Evolutionary conservation across 345 rosid species (phyloP), one percentile per base, ranked within the genome.

Genomic region (Camelina hispida): DNA sequence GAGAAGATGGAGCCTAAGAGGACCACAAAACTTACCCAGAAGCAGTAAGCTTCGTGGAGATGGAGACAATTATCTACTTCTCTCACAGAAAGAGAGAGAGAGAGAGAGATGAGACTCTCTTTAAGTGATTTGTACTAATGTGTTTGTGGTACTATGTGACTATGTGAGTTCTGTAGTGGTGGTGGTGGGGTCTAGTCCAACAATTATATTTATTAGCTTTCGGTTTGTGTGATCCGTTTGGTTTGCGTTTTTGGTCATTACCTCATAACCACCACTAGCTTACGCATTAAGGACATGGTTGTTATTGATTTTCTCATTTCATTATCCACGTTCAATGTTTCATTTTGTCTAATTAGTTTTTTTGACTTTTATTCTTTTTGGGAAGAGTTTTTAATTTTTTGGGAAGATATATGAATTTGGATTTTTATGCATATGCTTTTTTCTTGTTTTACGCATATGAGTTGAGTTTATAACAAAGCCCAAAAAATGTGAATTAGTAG

Each of bases 1-100:
- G 68, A 6, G 17, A 28, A 9, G 52, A 61, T 11, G 38, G n/a
- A n/a, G n/a, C n/a, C n/a, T n/a, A 54, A 28, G 50, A 70, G 42
- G 40, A 30, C 55, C 50, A 65, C 63, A 72, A 51, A 56, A 59
- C 63, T 60, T 72, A 60, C 77, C 69, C 78, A 72, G 65, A 78
- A 72, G 61, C 74, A 32, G 38, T n/a, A 67, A 43, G 66, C 74
- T 72, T 78, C 74, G 72, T 72, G 78, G 70, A 78, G 81, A 78
- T 66, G 51, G 64, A 71, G 81, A 78, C 69, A 20, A 52, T 66
- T 74, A 66, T 66, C 53, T 52, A 58, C 53, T 52, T 70, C 75
- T 66, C 63, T 6, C 18, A 57, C 8, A 12, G 13, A 23, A 8
- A 76, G 40, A 16, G 43, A 75, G 23, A 77, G 43, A 75, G 23